A percentile compares a stretch with the other conserved stretches of the same genome.
These are phyloP conservation scores for Platismatia glauca DNA, from an alignment of 495 filamentous ascomycete species.

Conservation along the genomic window DNA sequence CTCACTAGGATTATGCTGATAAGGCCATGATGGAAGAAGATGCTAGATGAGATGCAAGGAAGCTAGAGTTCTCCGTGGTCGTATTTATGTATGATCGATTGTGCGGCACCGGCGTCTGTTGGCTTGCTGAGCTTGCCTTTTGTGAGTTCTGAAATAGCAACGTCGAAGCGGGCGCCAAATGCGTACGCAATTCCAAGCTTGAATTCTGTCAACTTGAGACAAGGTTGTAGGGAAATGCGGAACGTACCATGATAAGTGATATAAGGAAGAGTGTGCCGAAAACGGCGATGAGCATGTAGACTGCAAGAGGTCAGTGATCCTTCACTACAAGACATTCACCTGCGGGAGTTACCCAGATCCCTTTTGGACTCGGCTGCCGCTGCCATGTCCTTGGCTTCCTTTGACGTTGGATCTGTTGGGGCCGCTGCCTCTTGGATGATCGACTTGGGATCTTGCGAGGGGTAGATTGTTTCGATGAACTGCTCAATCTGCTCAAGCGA, in stretches of 20 bases:
- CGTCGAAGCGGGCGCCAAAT: conserved; percentile 58
- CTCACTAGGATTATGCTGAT: not conserved
- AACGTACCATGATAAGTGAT: conserved; percentile 55
- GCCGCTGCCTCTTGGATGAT: conserved; percentile 30
- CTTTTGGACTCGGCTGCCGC: conserved; percentile 36
- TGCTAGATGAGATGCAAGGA: conserved; percentile 3
- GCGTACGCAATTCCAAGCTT: conserved; percentile 60
- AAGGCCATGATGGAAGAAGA: not conserved
- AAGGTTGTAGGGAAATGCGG: not conserved
- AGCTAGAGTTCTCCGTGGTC: conserved; percentile 34
- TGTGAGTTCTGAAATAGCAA: conserved; percentile 47
- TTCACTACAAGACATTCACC: not conserved
- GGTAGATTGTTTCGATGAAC: conserved; percentile 94
- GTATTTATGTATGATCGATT: conserved; percentile 23
- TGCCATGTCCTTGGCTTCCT: conserved; percentile 41
- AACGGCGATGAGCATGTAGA: conserved; percentile 55
- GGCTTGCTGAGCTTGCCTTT: conserved; percentile 35
- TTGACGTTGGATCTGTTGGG: conserved; percentile 34
- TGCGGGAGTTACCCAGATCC: conserved; percentile 18
- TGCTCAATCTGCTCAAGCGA: conserved; percentile 68
- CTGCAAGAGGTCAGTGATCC: conserved; percentile 28
- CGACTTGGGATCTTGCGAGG: conserved; percentile 51
- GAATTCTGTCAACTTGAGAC: conserved; percentile 2
- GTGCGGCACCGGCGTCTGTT: conserved; percentile 15
- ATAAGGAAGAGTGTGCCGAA: conserved; percentile 51